These are phyloP conservation scores for Vitis cinerea DNA, from an alignment of 164 flowering plant species.

Conservation along the genomic window DNA sequence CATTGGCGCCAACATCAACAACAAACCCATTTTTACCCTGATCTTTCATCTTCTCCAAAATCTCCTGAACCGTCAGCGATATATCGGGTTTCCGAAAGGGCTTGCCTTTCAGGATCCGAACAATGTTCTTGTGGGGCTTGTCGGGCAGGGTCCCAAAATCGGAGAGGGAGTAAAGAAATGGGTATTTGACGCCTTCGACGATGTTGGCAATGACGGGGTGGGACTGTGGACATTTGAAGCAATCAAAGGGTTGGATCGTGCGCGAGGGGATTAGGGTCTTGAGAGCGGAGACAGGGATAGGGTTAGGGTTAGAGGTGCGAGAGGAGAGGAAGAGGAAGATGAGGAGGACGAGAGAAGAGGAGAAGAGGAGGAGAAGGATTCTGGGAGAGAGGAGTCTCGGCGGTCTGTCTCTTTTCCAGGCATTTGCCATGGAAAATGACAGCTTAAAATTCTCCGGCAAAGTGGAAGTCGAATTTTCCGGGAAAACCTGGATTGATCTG, in stretches of 20 bases:
- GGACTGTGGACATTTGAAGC: constrained; percentile 65
- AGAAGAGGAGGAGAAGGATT: constrained; percentile 47
- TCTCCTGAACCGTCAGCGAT: constrained; percentile 51
- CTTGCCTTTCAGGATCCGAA: constrained; percentile 72
- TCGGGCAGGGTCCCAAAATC: constrained; percentile 82
- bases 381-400: constrained; percentile 38
- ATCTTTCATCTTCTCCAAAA: constrained; percentile 46
- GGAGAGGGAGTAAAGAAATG: constrained; percentile 82
- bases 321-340: constrained; percentile 49
- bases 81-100: constrained; percentile 83
- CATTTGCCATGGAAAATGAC: constrained; percentile 74
- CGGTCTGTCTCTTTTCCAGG: constrained; percentile 73
- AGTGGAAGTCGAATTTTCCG: background rate
- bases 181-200: constrained; percentile 78
- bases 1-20: constrained; percentile 96
- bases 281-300: constrained; percentile 20
- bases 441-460: constrained; percentile 2
- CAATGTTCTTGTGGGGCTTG: constrained; percentile 91
- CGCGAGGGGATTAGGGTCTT: constrained; percentile 15
- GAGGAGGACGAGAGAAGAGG: constrained; percentile 50
- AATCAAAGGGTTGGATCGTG: constrained; percentile 68
- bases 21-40: constrained; percentile 50
- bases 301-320: constrained; percentile 10
- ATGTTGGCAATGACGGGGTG: constrained; percentile 83
- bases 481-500: background rate